Evolutionary conservation across 441 rosid species (phyloP).

Genomic region (Erodium chrysanthum): DNA sequence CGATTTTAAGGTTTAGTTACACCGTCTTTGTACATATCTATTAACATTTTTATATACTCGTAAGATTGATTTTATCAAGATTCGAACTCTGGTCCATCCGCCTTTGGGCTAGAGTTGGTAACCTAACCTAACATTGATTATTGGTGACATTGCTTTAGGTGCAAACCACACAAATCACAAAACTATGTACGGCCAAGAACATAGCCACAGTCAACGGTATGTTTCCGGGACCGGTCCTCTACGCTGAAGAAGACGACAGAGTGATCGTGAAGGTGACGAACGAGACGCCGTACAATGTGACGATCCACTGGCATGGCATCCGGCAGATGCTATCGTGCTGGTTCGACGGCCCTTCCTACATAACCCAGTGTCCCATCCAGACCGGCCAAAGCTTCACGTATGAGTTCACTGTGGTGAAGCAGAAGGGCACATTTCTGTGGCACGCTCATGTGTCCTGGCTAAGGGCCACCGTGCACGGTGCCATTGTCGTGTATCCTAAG

Average conservation of each 20-base stretch:
- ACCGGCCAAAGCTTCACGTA: conserved; percentile 62
- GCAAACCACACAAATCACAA: conserved; percentile 43
- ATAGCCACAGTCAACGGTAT: conserved; percentile 55
- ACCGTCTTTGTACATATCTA: no score
- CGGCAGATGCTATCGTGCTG: conserved; percentile 72
- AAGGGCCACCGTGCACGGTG: conserved; percentile 63
- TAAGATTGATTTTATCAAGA: no score
- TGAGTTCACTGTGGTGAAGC: conserved; percentile 54
- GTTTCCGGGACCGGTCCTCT: conserved; percentile 65
- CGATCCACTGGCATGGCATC: conserved; percentile 90
- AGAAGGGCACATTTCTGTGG: conserved; percentile 74
- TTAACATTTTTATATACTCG: no score
- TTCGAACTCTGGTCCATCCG: no score
- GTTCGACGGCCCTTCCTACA: conserved; percentile 79
- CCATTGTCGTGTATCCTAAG: conserved; percentile 60
- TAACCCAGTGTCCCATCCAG: conserved; percentile 78
- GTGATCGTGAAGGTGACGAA: conserved; percentile 53
- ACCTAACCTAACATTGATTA: neutral
- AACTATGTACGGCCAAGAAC: conserved; percentile 52
- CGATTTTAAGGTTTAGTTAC: conserved; percentile 71
- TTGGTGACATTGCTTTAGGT: conserved; percentile 27
- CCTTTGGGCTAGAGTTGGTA: no score
- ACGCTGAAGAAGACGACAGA: conserved; percentile 66
- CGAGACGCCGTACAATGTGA: conserved; percentile 57
- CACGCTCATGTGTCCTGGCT: conserved; percentile 93